Base-by-base conservation (phyloP, 441 rosid species). In the Syzygium malaccense region DNA sequence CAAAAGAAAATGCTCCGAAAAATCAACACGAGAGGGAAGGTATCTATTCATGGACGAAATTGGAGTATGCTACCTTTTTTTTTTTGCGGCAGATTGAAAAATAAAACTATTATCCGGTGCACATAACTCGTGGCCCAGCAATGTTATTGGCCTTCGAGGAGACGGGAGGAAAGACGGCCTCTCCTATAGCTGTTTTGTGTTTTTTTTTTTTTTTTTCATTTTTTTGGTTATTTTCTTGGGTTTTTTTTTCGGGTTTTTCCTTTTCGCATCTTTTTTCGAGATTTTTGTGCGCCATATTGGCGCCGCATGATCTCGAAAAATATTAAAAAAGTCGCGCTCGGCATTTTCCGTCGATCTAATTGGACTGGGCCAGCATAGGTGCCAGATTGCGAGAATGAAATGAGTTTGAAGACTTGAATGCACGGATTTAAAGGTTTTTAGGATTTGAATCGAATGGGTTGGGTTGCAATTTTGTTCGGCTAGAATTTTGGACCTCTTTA, bases 191-290 rank as follows among this genome's bases (percentile, higher is more conserved):
- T 15, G 37, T 64, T 8, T 18, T 55, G 18, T 11, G 33, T 14
- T n/a, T n/a, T n/a, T 6, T 62, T n/a, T 2, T 17, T 2, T 32
- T n/a, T 0, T 14, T 14, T 7, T 45, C 9, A 7, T 45, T 45
- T 57, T 58, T 28, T 58, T 1, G 55, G 18, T 54, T 54, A 54
- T 54, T 54, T 54, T 54, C 55, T 54, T 54, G 7, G 54, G 15
- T 51, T 4, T 51, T 51, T 51, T 14, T 51, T 2, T 41, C 41
- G 8, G 57, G 5, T 8, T 23, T 57, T 25, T 57, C 14, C 28
- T 57, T 57, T 57, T 57, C 14, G 9, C 4, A 7, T 66, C 3
- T 33, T 19, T 33, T 19, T 4, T 68, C 2, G 14, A 68, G 45
- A 19, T 18, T 33, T 32, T 33, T 19, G 79, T 13, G 48, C 15